Conservation (phyloP, 1,284 basidiomycete species). For the Waitea zeae region DNA sequence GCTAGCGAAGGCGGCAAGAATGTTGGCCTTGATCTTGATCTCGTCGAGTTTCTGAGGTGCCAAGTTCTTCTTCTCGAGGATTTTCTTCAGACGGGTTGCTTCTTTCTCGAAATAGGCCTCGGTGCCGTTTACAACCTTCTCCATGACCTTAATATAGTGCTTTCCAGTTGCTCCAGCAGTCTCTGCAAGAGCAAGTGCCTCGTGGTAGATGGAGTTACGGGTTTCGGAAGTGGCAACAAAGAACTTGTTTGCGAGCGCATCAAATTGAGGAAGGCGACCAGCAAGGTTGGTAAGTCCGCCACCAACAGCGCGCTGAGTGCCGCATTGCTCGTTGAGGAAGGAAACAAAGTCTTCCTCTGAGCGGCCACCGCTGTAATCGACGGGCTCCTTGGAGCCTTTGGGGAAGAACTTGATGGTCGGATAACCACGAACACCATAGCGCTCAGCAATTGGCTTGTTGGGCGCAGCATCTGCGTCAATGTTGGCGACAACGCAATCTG, state of each 20-base stretch:
- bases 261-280: conserved; percentile 67
- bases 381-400: conserved; percentile 38
- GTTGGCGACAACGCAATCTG: conserved; percentile 76
- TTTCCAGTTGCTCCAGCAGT: conserved; percentile 35
- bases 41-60: conserved; percentile 78
- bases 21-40: conserved; percentile 83
- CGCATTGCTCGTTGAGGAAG: conserved; percentile 79
- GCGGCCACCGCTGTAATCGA: conserved; percentile 53
- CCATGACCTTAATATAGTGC: conserved; percentile 86
- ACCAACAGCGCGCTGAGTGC: conserved; percentile 67
- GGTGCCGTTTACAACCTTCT: conserved; percentile 62
- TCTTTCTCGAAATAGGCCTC: conserved; percentile 81
- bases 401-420: conserved; percentile 96
- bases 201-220: conserved; percentile 42
- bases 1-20: conserved; percentile 58
- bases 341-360: conserved; percentile 51
- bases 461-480: conserved; percentile 76
- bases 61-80: conserved; percentile 62
- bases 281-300: conserved; percentile 73
- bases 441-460: conserved; percentile 61
- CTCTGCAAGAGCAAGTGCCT: conserved; percentile 32
- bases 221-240: conserved; percentile 40
- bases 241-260: conserved; percentile 68
- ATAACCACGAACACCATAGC: conserved; percentile 62
- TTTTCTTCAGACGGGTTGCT: conserved; percentile 51